Conservation (phyloP, 1,284 basidiomycete species). For the Malassezia dermatis region DNA sequence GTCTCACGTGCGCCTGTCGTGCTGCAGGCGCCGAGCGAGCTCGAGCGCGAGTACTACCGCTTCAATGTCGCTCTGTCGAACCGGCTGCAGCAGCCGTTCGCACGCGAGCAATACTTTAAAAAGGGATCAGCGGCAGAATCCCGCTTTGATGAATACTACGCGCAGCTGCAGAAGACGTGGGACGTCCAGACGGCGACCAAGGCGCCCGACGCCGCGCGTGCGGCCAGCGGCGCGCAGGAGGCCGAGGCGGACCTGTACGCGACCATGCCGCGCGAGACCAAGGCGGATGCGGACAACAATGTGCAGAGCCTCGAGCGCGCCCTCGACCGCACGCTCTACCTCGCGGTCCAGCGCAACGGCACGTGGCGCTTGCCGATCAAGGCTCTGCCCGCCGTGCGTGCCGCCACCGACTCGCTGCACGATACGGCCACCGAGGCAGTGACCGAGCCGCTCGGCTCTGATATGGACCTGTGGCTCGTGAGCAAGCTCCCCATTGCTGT, state of each 20-base stretch:
- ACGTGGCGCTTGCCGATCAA: slow-evolving; percentile 29
- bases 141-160: slow-evolving; percentile 59
- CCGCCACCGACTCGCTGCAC: slow-evolving; percentile 9
- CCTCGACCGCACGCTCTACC: slow-evolving; percentile 74
- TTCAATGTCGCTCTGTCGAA: slow-evolving; percentile 76
- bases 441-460: slow-evolving; percentile 23
- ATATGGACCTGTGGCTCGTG: slow-evolving; percentile 44
- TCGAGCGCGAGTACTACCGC: slow-evolving; percentile 74
- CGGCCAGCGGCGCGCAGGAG: slow-evolving; percentile 3
- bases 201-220: background rate
- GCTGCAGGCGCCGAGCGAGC: slow-evolving; percentile 62
- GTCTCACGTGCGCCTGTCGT: slow-evolving; percentile 75
- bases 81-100: slow-evolving; percentile 77
- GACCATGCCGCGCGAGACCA: slow-evolving; percentile 51
- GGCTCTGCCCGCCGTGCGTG: slow-evolving; percentile 13
- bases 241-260: slow-evolving; percentile 56
- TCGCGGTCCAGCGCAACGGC: slow-evolving; percentile 54
- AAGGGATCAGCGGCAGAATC: slow-evolving; percentile 75
- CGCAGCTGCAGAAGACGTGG: slow-evolving; percentile 34
- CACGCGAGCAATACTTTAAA: slow-evolving; percentile 88
- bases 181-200: slow-evolving; percentile 10
- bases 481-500: slow-evolving; percentile 38
- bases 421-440: slow-evolving; percentile 24
- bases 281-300: slow-evolving; percentile 58
- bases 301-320: slow-evolving; percentile 66